These are phyloP conservation scores for Penicillium sp. DNA, from an alignment of 2,329 filamentous ascomycete genomes.

Conservation along the genomic window DNA sequence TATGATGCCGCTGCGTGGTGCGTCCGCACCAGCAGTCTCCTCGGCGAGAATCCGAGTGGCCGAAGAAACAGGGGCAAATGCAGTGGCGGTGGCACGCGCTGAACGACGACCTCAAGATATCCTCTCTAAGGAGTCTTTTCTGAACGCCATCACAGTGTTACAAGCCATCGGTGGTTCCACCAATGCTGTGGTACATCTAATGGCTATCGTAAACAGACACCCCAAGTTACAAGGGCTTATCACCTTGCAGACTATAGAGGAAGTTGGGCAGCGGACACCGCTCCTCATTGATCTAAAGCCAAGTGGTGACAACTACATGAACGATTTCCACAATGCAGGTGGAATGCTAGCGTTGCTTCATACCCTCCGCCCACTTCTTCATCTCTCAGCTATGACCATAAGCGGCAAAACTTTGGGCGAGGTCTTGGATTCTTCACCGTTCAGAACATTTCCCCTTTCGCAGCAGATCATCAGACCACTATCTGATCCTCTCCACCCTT, in stretches of 20 bases:
- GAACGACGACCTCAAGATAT: constrained; percentile 39
- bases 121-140: constrained; percentile 41
- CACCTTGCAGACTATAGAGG: constrained; percentile 41
- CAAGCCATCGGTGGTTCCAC: constrained; percentile 50
- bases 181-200: constrained; percentile 48
- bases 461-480: constrained; percentile 39
- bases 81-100: constrained; percentile 37
- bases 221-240: constrained; percentile 40
- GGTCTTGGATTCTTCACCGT: constrained; percentile 37
- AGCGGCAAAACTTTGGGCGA: constrained; percentile 43
- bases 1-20: constrained; percentile 46
- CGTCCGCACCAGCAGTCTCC: constrained; percentile 47
- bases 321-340: constrained; percentile 48
- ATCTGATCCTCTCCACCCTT: constrained; percentile 38
- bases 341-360: constrained; percentile 45
- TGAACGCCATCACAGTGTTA: constrained; percentile 47
- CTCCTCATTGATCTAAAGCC: constrained; percentile 46
- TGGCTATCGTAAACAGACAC: constrained; percentile 47
- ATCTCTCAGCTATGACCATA: constrained; percentile 41
- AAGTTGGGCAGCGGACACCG: constrained; percentile 42
- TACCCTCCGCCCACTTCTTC: constrained; percentile 39
- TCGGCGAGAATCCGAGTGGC: constrained; percentile 46
- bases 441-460: constrained; percentile 37
- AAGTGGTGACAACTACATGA: constrained; percentile 48
- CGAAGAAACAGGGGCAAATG: constrained; percentile 46